Evolutionary conservation across 2,329 filamentous ascomycete species (phyloP), one percentile per base, ranked within the genome.

Genomic region (Chaetomiaceae sp.): DNA sequence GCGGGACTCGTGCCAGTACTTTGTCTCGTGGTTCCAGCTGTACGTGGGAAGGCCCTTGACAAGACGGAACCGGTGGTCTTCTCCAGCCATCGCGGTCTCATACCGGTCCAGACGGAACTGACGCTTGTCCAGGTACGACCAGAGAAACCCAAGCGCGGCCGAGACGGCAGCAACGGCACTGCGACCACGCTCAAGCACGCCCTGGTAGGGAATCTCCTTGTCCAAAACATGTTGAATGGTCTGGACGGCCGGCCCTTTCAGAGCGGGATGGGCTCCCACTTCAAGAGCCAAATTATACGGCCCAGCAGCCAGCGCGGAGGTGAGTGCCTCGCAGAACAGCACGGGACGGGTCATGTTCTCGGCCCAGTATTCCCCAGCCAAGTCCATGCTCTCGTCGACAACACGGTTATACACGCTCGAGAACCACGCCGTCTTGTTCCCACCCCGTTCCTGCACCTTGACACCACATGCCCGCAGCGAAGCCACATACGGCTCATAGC

Each of bases 351-450:
- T 53, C 20, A 60, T 41, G 31, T 65, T 65, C 14, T 51, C 31
- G 5, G 48, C 47, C 58, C 59, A 64, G 44, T 63, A 65, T 0
- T 48, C 23, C n/a, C n/a, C n/a, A n/a, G n/a, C n/a, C n/a, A n/a
- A n/a, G n/a, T n/a, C n/a, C n/a, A n/a, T n/a, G n/a, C n/a, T n/a
- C n/a, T n/a, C n/a, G n/a, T n/a, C n/a, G n/a, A n/a, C n/a, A n/a
- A n/a, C n/a, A n/a, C n/a, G n/a, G n/a, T n/a, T n/a, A n/a, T n/a
- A n/a, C n/a, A n/a, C n/a, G n/a, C n/a, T n/a, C n/a, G n/a, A n/a
- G n/a, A n/a, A n/a, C n/a, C n/a, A n/a, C n/a, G n/a, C n/a, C n/a
- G n/a, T n/a, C n/a, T n/a, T n/a, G n/a, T n/a, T n/a, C n/a, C n/a
- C n/a, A n/a, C n/a, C n/a, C n/a, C n/a, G n/a, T n/a, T n/a, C n/a